Conservation (phyloP, 176 grass and related monocot species). For the Elymus sibiricus region DNA sequence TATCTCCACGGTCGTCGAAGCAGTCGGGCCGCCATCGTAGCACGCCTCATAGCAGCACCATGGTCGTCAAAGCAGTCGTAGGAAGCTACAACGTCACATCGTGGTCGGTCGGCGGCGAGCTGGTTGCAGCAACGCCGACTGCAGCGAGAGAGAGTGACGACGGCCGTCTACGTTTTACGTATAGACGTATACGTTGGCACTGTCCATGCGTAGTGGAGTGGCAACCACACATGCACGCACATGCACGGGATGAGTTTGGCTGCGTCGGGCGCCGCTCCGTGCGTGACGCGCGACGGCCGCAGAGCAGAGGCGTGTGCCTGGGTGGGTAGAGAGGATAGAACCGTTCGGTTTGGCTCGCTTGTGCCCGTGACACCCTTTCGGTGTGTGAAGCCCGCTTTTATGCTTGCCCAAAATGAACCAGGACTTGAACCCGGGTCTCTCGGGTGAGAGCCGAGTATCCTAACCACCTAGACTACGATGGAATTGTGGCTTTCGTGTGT, state of each 20-base stretch:
- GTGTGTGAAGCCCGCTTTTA: background rate
- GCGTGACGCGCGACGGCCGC: background rate
- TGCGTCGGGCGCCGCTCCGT: too few species aligned
- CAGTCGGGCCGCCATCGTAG: too few species aligned
- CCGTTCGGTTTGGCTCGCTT: background rate
- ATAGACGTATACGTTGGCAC: too few species aligned
- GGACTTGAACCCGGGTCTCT: constrained; percentile 66
- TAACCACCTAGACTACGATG: constrained; percentile 92
- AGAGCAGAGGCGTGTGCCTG: background rate
- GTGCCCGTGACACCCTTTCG: background rate
- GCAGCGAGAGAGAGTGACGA: too few species aligned
- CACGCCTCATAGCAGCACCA: too few species aligned
- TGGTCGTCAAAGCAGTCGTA: too few species aligned
- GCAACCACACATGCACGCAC: background rate
- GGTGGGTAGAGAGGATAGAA: too few species aligned
- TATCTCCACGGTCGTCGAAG: too few species aligned
- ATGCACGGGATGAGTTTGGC: background rate
- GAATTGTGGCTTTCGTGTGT: background rate
- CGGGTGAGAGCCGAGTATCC: constrained; percentile 88
- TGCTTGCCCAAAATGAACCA: background rate
- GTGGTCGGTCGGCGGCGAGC: too few species aligned
- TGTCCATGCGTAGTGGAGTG: background rate
- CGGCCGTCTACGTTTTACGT: too few species aligned
- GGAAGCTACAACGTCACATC: too few species aligned
- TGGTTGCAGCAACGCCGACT: too few species aligned